phyloP scores from a whole-genome alignment of 2,329 filamentous ascomycete species.

The Botryosphaeria dothidea region DNA sequence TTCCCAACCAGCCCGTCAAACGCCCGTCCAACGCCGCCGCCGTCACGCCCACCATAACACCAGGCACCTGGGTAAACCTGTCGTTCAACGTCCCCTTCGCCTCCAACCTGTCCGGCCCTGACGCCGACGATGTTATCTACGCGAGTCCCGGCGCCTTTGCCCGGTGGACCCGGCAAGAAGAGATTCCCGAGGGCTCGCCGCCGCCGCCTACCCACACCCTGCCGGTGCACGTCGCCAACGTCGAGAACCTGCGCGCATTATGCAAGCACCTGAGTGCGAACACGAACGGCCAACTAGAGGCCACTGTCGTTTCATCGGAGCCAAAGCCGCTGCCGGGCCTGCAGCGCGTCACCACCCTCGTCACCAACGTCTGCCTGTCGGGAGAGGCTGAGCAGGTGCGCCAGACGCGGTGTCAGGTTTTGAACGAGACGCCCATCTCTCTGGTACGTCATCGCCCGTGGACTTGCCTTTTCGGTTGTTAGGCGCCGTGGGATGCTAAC shows the following conservation, averaged over 20 bases:
- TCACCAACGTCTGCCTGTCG: conserved; percentile 87
- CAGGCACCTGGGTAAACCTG: conserved; percentile 81
- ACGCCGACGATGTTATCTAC: conserved; percentile 92
- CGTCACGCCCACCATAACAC: conserved; percentile 64
- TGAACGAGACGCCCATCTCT: conserved; percentile 90
- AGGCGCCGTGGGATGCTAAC: conserved; percentile 28
- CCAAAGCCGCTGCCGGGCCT: conserved; percentile 62
- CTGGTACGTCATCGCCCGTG: conserved; percentile 57
- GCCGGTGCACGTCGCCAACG: conserved; percentile 87
- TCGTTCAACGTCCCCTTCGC: conserved; percentile 98
- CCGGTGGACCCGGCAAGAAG: conserved; percentile 90
- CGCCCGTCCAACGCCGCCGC: conserved; percentile 52
- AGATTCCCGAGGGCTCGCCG: conserved; percentile 68
- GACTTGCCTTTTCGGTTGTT: neutral
- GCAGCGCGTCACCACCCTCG: conserved; percentile 52
- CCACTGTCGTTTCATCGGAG: conserved; percentile 78
- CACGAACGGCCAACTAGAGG: conserved; percentile 68
- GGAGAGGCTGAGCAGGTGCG: conserved; percentile 85
- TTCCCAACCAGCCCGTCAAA: conserved; percentile 55
- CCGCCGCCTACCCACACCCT: conserved; percentile 77
- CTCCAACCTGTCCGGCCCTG: conserved; percentile 86
- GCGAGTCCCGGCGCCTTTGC: conserved; percentile 84
- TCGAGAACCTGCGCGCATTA: conserved; percentile 74
- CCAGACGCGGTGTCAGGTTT: conserved; percentile 83
- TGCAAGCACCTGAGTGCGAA: conserved; percentile 78